Evolutionary conservation across 352 stramenopile genomes (phyloP).

Genomic region (Globisporangium cederbergense): DNA sequence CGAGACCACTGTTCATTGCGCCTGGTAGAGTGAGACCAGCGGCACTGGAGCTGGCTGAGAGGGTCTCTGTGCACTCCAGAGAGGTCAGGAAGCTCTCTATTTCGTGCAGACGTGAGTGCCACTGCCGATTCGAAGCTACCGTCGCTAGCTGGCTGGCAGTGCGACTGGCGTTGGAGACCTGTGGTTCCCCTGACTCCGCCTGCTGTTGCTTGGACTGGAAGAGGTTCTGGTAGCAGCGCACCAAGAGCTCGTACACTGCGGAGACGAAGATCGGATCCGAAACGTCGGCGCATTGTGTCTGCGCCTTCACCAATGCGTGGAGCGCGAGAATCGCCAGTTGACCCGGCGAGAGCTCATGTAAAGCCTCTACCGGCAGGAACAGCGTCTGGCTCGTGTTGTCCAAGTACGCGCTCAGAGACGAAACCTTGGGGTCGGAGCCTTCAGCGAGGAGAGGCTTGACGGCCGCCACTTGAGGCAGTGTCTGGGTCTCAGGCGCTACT

Average conservation of each 20-base stretch:
- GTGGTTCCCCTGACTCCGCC: neutral
- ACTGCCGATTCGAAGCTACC: slow-evolving; percentile 16
- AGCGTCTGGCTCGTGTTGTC: slow-evolving; percentile 26
- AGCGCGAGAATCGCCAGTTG: slow-evolving; percentile 55
- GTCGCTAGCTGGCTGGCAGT: neutral
- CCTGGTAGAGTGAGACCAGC: neutral
- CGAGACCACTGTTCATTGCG: neutral
- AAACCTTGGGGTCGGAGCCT: neutral
- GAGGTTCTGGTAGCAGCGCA: slow-evolving; percentile 61
- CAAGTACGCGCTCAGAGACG: slow-evolving; percentile 2
- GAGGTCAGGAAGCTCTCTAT: slow-evolving; percentile 54
- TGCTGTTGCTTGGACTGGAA: slow-evolving; percentile 28
- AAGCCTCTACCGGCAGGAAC: slow-evolving; percentile 26
- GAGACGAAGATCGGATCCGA: slow-evolving; percentile 48
- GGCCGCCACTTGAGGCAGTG: slow-evolving; percentile 11
- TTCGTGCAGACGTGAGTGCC: slow-evolving; percentile 40
- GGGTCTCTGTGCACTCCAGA: slow-evolving; percentile 11
- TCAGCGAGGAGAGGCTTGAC: slow-evolving; percentile 10
- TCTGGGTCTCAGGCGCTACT: slow-evolving; percentile 7
- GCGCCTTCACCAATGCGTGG: slow-evolving; percentile 41
- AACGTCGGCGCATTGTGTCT: slow-evolving; percentile 32
- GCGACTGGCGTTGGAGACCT: neutral
- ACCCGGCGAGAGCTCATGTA: slow-evolving; percentile 40
- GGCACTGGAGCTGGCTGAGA: neutral
- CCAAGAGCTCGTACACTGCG: slow-evolving; percentile 44